phyloP scores from a whole-genome alignment of 2,329 filamentous ascomycete genomes.

The Onygenales sp. region DNA sequence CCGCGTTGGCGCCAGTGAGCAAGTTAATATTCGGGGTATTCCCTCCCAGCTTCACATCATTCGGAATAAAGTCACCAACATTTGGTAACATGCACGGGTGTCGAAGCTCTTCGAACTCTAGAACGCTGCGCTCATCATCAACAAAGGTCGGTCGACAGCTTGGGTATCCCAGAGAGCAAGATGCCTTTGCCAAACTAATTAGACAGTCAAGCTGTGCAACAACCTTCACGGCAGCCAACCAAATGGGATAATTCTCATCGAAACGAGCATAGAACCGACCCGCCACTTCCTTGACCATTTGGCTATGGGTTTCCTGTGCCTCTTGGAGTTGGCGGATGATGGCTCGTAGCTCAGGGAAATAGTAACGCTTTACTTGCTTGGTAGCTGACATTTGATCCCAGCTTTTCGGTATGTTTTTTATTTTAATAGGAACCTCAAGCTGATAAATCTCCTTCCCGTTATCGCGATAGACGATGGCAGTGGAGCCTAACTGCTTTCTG shows the following conservation, averaged over 20 bases:
- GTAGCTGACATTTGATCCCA: constrained; percentile 98
- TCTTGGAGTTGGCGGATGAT: constrained; percentile 86
- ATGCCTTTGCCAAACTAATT: constrained; percentile 85
- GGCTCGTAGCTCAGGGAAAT: constrained; percentile 71
- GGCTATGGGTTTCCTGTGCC: constrained; percentile 84
- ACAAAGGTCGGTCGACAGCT: constrained; percentile 85
- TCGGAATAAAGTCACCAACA: constrained; percentile 91
- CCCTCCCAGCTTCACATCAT: constrained; percentile 81
- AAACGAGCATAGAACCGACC: constrained; percentile 78
- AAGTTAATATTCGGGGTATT: constrained; percentile 73
- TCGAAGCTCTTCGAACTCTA: constrained; percentile 87
- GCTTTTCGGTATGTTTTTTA: constrained; percentile 69
- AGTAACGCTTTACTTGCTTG: constrained; percentile 82
- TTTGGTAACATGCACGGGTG: constrained; percentile 90
- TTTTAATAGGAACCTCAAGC: constrained; percentile 75
- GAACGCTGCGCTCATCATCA: constrained; percentile 69
- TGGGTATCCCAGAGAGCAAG: constrained; percentile 70
- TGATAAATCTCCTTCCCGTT: constrained; percentile 97
- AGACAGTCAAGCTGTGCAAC: constrained; percentile 90
- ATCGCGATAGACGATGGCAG: constrained; percentile 64
- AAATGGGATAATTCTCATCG: constrained; percentile 73
- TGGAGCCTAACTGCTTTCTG: constrained; percentile 65
- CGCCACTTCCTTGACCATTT: constrained; percentile 80
- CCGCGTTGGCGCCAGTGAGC: constrained; percentile 91
- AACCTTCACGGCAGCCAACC: constrained; percentile 84